A percentile compares a stretch with the other conserved stretches of the same genome.
Evolutionary conservation across 805 yeast genomes (phyloP).

Genomic region (Pichia cabralensis): DNA sequence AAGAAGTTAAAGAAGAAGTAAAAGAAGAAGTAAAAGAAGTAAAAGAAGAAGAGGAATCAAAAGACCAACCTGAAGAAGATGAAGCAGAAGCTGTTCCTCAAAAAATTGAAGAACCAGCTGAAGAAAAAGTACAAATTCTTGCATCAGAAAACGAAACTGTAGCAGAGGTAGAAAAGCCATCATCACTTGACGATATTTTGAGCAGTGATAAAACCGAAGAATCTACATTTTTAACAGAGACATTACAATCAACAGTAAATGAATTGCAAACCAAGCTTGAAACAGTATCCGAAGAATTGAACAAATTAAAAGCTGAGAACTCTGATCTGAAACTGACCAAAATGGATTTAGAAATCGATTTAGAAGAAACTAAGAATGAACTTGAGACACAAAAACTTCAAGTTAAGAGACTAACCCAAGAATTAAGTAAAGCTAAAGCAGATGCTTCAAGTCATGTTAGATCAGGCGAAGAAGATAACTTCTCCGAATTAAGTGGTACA

Average conservation of each 20-base stretch:
- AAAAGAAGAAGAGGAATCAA: not conserved
- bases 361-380: constrained; percentile 28
- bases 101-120: not conserved
- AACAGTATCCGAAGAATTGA: constrained; percentile 7
- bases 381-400: constrained; percentile 26
- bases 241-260: constrained; percentile 26
- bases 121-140: not conserved
- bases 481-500: constrained; percentile 14
- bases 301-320: constrained; percentile 15
- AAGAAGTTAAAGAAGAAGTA: not conserved
- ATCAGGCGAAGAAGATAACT: constrained; percentile 18
- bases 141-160: not conserved
- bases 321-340: constrained; percentile 19
- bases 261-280: constrained; percentile 25
- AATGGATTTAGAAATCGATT: constrained; percentile 28
- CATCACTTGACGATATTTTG: constrained; percentile 7
- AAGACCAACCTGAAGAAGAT: constrained; percentile 1
- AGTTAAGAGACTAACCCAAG: constrained; percentile 9
- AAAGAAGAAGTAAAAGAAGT: not conserved
- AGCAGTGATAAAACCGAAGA: constrained; percentile 8
- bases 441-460: constrained; percentile 16
- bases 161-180: constrained; percentile 7
- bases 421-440: constrained; percentile 26
- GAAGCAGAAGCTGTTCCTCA: not conserved
- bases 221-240: constrained; percentile 17